Evolutionary conservation across 1,139 yeast species (phyloP), one percentile per base, ranked within the genome.

Genomic region (Suhomyces kunorum): DNA sequence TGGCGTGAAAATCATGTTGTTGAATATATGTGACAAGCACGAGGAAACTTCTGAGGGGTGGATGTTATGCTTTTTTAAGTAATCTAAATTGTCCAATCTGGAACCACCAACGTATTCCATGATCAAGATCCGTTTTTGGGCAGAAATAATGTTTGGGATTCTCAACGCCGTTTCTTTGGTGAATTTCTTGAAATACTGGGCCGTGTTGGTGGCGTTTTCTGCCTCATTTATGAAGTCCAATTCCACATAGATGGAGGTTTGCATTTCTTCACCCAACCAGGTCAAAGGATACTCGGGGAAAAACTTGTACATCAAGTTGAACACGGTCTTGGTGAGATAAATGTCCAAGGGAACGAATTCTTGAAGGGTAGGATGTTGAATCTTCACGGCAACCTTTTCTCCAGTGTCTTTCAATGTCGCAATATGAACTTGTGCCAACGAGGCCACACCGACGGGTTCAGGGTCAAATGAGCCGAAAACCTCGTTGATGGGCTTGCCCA

Each of bases 231-330:
- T 75, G 61, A 92, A 92, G 63, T 94, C 88, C 39, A 94, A 73
- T 59, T 92, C 99, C 9, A 87, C 89, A 56, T 76, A 90, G 38
- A 92, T 89, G 1, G 96, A 87, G 34, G 72, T 74, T 53, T 87
- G 89, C 63, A 94, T 70, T 60, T 92, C 98, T 42, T 92, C 97
- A 15, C 96, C 88, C 17, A 92, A 71, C 98, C 98, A 92, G 1
- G 84, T 79, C 51, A 94, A 64, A 0, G 98, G 96, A 57, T 92
- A 92, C 43, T 92, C 95, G 0, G 98, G 98, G 58, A 94, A 92
- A 15, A 86, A 80, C 53, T 76, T 76, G 58, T 82, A 81, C 73
- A 92, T 81, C 47, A 85, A 66, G 25, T 72, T 70, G 59, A 92
- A 92, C 11, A 90, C 95, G 4, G 80, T 70, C 45, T 78, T 77